Evolutionary conservation across 345 rosid genomes (phyloP), one percentile per base, ranked within the genome.

Genomic region (Abelmoschus esculentus): DNA sequence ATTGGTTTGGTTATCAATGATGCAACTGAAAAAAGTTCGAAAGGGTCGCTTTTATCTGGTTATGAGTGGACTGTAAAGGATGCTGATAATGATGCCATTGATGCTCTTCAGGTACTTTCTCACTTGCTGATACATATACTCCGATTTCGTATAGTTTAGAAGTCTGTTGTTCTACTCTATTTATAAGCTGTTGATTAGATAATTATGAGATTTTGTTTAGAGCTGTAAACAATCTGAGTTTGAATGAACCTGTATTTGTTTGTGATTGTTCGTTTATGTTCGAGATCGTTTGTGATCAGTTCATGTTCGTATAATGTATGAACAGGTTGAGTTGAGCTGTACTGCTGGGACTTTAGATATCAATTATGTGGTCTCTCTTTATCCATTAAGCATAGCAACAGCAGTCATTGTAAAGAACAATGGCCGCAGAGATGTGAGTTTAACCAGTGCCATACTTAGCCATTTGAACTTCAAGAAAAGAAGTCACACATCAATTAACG

Each of bases 41-140:
- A 86, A 81, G 84, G 73, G 29, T 85, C 90, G 3, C 70, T 80
- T 17, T 12, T 84, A 60, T 72, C 86, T 47, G 69, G 66, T 46
- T 84, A 81, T 76, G 76, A 83, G 40, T 90, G 98, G 98, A 85
- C 74, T 75, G 90, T 93, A 5, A 86, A 83, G 77, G 96, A 83
- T 70, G 86, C 80, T 66, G 96, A 91, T 79, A 88, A 86, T 28
- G 98, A 93, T 49, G 76, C 97, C 80, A 86, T 89, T 74, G 97
- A 89, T 79, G 96, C 97, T 36, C 80, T 91, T 63, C 98, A 93
- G 96, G 97, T 90, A 70, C 44, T 38, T 66, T 53, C 53, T 54
- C 34, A 18, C 2, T 72, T 52, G 1, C 60, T 9, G 18, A 49
- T 49, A 42, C 3, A 2, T 50, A n/a, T 50, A 1, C 49, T 65